Base-by-base conservation (phyloP, 2,329 filamentous ascomycete species). In the Exserohilum rostratum region DNA sequence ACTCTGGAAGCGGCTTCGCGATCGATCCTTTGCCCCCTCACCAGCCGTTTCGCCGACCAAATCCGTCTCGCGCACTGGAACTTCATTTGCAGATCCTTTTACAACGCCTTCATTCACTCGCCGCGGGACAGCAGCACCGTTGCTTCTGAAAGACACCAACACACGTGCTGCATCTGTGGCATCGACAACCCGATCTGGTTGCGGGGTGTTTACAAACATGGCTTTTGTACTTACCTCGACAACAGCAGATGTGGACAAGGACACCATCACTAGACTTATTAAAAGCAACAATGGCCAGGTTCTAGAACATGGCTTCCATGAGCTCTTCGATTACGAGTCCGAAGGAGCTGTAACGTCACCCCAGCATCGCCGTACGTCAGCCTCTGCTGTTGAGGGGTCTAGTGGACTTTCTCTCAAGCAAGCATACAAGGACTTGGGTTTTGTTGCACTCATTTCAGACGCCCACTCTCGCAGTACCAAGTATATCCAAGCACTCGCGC, bases 401-500 rank as follows among this genome's bases (percentile, higher is more conserved):
- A 50, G 42, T n/a, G 54, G 53, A 53, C 76, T 95, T 15, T 78
- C 73, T 1, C 80, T 96, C 0, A 85, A 66, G n/a, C 54, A 78
- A 1, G 61, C 79, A 10, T 73, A 79, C 18, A 83, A 83, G 18
- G 76, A 82, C 2, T 79, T 87, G 1, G 88, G 90, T 0, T 98
- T 99, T 69, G 87, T 90, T 0, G 93, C 91, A 3, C 79, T 98
- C 12, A 90, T 99, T 55, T 89, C 93, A 0, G 91, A 98, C 68
- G 85, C 86, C 4, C 90, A 96, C 72, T 95, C 90, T 6, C 87
- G 93, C 42, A 92, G 91, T 59, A 85, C 87, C 45, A 99, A 98
- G 72, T 97, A 95, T 73, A 90, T 98, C 82, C 93, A 98, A 76
- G 95, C 95, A 0, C 83, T 99, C 2, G 93, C 95, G 0, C 83